Evolutionary conservation across 768 basidiomycete genomes (phyloP).

Genomic region (Cantharellus anzutake): DNA sequence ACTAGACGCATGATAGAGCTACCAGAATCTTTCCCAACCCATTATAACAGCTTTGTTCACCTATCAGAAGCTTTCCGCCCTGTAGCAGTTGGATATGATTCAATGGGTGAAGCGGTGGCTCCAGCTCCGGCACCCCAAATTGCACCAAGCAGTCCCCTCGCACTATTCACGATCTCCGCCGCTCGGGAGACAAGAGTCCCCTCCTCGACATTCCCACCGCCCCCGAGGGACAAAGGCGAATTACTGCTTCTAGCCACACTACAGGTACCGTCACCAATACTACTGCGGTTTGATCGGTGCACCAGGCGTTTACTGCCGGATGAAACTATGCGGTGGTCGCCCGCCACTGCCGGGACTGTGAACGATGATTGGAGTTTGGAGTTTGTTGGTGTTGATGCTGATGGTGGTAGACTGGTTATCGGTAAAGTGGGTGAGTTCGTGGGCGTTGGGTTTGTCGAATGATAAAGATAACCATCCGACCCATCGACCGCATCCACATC

Average conservation of each 20-base stretch:
- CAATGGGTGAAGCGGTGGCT: not conserved
- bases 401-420: not conserved
- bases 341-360: not conserved
- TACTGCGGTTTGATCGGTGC: not conserved
- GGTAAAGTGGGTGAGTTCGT: not conserved
- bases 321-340: not conserved
- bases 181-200: conserved; percentile 39
- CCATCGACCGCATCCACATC: not conserved
- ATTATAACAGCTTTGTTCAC: not conserved
- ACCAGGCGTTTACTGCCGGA: not conserved
- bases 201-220: conserved; percentile 11
- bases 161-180: conserved; percentile 62
- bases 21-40: too few species aligned
- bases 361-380: not conserved
- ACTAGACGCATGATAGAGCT: too few species aligned
- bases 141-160: conserved; percentile 54
- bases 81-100: not conserved
- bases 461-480: not conserved
- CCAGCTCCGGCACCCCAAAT: conserved; percentile 23
- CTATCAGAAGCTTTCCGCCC: not conserved
- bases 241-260: not conserved
- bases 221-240: not conserved
- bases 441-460: not conserved
- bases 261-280: not conserved
- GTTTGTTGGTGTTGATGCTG: not conserved